Evolutionary conservation across 805 yeast genomes (phyloP).

Genomic region (Monosporozyma siamensis): DNA sequence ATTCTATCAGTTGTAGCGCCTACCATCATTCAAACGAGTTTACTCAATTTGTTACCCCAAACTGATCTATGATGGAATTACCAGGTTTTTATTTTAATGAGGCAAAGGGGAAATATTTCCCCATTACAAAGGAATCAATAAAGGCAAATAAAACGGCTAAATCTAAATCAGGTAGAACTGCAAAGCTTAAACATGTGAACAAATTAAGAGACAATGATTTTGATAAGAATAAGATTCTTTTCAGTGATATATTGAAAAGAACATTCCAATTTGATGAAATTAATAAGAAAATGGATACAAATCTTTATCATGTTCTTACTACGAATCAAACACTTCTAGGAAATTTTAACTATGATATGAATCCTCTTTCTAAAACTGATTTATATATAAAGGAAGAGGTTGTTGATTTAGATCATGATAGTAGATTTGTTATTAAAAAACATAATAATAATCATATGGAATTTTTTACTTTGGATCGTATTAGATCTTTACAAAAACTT

Average conservation of each 20-base stretch:
- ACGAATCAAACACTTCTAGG: background rate
- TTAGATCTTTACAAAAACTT: too few relatives aligned
- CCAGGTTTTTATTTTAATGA: conserved; percentile 27
- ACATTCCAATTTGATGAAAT: background rate
- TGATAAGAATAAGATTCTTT: background rate
- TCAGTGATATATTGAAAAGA: background rate
- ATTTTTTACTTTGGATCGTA: background rate
- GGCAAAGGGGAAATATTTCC: conserved; percentile 21
- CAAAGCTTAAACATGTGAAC: background rate
- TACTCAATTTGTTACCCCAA: too few relatives aligned
- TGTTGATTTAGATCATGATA: background rate
- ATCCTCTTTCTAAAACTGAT: background rate
- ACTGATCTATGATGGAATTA: too few relatives aligned
- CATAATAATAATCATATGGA: background rate
- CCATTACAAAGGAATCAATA: conserved; percentile 3
- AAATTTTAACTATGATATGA: background rate
- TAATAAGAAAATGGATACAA: background rate
- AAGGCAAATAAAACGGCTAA: background rate
- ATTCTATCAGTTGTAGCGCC: too few relatives aligned
- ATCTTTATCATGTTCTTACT: background rate
- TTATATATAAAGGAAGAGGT: background rate
- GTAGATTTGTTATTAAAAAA: background rate
- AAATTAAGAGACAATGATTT: background rate
- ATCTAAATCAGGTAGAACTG: background rate
- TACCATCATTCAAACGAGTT: too few relatives aligned